Percentiles rank a stretch among this genome's conserved stretches.
Conservation (phyloP, 116 monocot species). For the Iris pallida region DNA sequence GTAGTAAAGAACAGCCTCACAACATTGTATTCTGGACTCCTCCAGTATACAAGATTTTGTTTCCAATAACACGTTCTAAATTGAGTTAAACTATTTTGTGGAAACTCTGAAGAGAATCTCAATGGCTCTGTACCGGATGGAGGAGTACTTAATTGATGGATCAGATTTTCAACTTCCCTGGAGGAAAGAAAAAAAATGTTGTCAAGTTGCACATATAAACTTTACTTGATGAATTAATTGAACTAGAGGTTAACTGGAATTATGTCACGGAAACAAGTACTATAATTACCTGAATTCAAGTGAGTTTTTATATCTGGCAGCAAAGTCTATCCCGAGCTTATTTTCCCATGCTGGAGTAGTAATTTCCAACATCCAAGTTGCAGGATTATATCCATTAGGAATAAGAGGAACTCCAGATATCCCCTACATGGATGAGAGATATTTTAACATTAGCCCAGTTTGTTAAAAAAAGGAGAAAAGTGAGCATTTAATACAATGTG, state of each 20-base stretch:
- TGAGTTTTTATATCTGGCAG: slow-evolving; percentile 37
- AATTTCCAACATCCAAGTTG: slow-evolving; percentile 69
- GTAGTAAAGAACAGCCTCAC: slow-evolving; percentile 45
- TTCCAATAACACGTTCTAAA: slow-evolving; percentile 34
- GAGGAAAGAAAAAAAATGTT: background rate
- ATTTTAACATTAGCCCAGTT: no score
- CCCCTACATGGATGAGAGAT: slow-evolving; percentile 9
- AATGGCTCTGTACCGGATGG: slow-evolving; percentile 27
- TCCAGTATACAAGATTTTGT: slow-evolving; percentile 56
- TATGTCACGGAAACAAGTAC: background rate
- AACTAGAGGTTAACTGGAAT: background rate
- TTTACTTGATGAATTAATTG: background rate
- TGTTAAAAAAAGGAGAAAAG: no score
- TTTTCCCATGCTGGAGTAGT: slow-evolving; percentile 49
- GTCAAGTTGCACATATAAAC: background rate
- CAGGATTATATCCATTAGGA: slow-evolving; percentile 49
- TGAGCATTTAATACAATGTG: no score
- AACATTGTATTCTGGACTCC: slow-evolving; percentile 49
- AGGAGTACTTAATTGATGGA: slow-evolving; percentile 36
- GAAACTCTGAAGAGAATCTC: slow-evolving; percentile 33
- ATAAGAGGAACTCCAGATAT: slow-evolving; percentile 34
- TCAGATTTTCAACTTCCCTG: slow-evolving; percentile 36
- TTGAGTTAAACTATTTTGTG: slow-evolving; percentile 35
- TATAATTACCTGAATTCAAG: slow-evolving; percentile 31
- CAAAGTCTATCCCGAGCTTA: slow-evolving; percentile 47